phyloP scores from a whole-genome alignment of 805 yeast species.

The Schizosaccharomyces lindneri region DNA sequence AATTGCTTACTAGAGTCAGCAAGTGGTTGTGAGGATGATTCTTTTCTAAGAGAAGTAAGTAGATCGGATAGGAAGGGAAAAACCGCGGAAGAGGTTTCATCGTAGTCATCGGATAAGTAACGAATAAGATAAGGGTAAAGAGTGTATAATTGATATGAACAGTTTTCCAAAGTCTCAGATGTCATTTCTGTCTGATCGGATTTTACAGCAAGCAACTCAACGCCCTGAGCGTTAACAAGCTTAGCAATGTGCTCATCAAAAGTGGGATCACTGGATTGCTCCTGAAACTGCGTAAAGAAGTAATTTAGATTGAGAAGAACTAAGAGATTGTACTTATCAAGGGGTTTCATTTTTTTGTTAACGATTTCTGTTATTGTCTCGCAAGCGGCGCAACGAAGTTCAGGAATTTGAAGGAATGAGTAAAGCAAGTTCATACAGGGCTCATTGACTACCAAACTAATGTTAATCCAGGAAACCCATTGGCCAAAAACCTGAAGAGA shows the following conservation, averaged over 20 bases:
- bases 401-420: constrained; percentile 25
- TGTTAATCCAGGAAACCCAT: constrained; percentile 83
- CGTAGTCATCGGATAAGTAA: constrained; percentile 60
- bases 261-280: constrained; percentile 24
- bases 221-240: constrained; percentile 45
- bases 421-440: constrained; percentile 34
- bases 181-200: constrained; percentile 12
- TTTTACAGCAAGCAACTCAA: constrained; percentile 40
- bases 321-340: constrained; percentile 43
- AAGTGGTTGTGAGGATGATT: constrained; percentile 7
- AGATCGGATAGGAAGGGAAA: constrained; percentile 60
- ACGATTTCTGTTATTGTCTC: constrained; percentile 37
- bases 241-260: constrained; percentile 56
- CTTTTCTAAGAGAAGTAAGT: constrained; percentile 33
- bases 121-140: constrained; percentile 49
- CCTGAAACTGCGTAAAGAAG: constrained; percentile 20
- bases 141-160: constrained; percentile 19
- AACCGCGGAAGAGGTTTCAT: constrained; percentile 64
- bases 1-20: constrained; percentile 20
- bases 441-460: constrained; percentile 40
- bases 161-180: neutral
- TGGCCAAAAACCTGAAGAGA: constrained; percentile 48
- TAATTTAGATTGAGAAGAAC: constrained; percentile 41
- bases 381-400: constrained; percentile 27
- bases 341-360: constrained; percentile 54